Base-by-base conservation (phyloP, 371 early-diverging fungal species). In the Mucor circinelloides region DNA sequence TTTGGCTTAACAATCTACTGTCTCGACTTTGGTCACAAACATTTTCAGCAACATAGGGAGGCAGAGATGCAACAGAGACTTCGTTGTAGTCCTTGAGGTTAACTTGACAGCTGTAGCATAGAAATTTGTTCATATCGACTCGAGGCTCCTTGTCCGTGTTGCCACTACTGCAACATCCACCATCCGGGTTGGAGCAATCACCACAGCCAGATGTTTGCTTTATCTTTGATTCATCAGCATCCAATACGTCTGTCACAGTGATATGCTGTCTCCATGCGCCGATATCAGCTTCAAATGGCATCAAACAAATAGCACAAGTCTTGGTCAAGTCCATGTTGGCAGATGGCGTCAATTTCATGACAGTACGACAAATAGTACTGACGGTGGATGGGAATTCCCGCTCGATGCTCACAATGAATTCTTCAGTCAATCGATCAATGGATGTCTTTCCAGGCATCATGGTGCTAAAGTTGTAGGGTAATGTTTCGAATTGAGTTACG, bases 331-430 rank as follows among this genome's bases (percentile, higher is more conserved):
- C 84, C 58, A 80, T 72, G 27, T 76, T 75, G 8, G 71, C 79
- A 2, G 82, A 73, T 17, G 85, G 83, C 21, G 82, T 82, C 31
- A 96, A 72, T 69, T 95, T 96, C 27, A 85, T 84, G 23, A 91
- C 92, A 0, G 97, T 97, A 40, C 95, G 83, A 31, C 90, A 87
- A 5, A 97, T 90, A 0, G 96, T 96, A 44, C 90, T 87, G 10
- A 91, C 93, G 0, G 96, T 96, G 5, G 95, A 92, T 0, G 95
- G 90, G 66, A 94, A 97, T 60, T 91, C 95, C 12, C 83, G 78
- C 65, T 94, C 94, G 31, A 97, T 82, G 0, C 89, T 87, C 0
- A 86, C 81, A 52, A 96, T 90, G 66, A 97, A 95, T 0, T 91
- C 91, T 74, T 93, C 94, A 3, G 93, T 88, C 27, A 93, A 65